These are phyloP conservation scores for Isatis lusitanica DNA, from an alignment of 441 rosid genomes.

Conservation along the genomic window DNA sequence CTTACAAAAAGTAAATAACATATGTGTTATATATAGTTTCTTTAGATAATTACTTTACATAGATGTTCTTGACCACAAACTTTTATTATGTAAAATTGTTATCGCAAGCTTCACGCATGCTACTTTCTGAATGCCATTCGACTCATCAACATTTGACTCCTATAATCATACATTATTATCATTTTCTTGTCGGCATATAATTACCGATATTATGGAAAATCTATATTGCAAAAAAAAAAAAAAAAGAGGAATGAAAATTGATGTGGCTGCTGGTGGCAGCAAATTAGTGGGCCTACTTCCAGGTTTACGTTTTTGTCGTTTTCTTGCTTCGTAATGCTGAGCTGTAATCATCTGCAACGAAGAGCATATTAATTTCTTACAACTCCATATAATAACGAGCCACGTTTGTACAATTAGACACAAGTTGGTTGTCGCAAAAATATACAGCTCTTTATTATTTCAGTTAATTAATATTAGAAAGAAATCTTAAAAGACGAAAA, in stretches of 20 bases:
- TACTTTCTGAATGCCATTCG: constrained; percentile 4
- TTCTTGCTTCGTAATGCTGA: background rate
- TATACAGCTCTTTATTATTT: constrained; percentile 13
- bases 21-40: background rate
- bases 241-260: background rate
- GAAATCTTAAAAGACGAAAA: background rate
- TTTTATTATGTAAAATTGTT: background rate
- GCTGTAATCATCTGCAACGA: background rate
- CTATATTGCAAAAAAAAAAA: background rate
- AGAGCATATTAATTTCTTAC: background rate
- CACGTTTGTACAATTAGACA: constrained; percentile 2
- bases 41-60: background rate
- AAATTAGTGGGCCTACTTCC: constrained; percentile 17
- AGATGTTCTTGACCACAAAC: constrained; percentile 1
- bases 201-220: background rate
- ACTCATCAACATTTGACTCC: constrained; percentile 11
- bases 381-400: background rate
- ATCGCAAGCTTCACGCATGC: constrained; percentile 6
- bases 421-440: constrained; percentile 18
- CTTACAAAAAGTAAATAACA: too few species aligned
- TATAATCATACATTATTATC: background rate
- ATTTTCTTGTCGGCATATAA: background rate
- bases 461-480: background rate
- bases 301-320: constrained; percentile 31
- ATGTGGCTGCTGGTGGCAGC: constrained; percentile 31